A percentile compares a stretch with the other conserved stretches of the same genome.
These are phyloP conservation scores for Vitis vinifera DNA, from an alignment of 164 flowering plant species.

Conservation along the genomic window ASM3070453v1 NC_081822.1:13168501-13169000, in stretches of 20 bases:
- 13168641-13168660: conserved; percentile 47
- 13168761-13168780: conserved; percentile 22
- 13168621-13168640: conserved; percentile 32
- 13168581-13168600: conserved; percentile 24
- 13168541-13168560: conserved; percentile 8
- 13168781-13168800: conserved; percentile 18
- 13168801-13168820: not conserved
- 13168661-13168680: conserved; percentile 49
- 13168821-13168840: not conserved
- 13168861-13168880: not conserved
- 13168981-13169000: conserved; percentile 4
- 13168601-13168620: conserved; percentile 23
- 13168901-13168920: conserved; percentile 1
- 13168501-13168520: conserved; percentile 27
- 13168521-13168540: conserved; percentile 1
- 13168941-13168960: conserved; percentile 10
- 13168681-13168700: conserved; percentile 40
- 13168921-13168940: not conserved
- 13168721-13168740: conserved; percentile 43
- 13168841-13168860: not conserved
- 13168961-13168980: conserved; percentile 3
- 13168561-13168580: conserved; percentile 16
- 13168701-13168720: conserved; percentile 25
- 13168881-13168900: not conserved
- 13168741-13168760: conserved; percentile 42